Percentiles rank a stretch among this genome's conserved stretches.
phyloP scores from a whole-genome alignment of 148 eudicot genomes.

The Chenopodium suecicum region DNA sequence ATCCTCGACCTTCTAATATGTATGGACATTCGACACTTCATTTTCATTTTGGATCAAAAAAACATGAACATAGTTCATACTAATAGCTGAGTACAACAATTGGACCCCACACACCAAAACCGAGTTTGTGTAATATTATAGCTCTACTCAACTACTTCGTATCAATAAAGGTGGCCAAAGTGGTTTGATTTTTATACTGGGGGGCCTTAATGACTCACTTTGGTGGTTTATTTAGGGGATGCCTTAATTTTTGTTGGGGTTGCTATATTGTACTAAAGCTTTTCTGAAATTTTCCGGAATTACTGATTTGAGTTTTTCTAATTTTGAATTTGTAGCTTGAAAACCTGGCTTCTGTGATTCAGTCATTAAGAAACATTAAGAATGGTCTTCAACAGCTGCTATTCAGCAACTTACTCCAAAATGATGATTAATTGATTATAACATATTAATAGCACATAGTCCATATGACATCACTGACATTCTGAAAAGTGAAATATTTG shows the following conservation, averaged over 20 bases:
- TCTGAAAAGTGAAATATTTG: conserved; percentile 4
- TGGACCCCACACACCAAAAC: background rate
- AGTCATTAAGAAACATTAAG: background rate
- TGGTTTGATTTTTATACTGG: background rate
- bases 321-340: background rate
- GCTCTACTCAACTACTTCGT: background rate
- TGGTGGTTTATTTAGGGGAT: background rate
- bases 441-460: conserved; percentile 4
- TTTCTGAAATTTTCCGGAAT: background rate
- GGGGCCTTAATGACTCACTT: background rate
- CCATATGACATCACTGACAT: conserved; percentile 12
- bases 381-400: background rate
- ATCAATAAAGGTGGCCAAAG: background rate
- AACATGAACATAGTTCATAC: background rate
- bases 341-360: no score
- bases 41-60: no score
- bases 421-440: conserved; percentile 7
- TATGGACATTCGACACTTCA: no score
- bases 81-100: background rate
- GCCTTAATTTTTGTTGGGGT: no score
- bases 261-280: background rate
- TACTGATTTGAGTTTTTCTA: background rate
- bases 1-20: background rate
- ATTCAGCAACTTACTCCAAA: conserved; percentile 3
- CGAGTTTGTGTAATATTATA: background rate